phyloP scores from a whole-genome alignment of 2,329 filamentous ascomycete species.

The Penicillium corylophilum region DNA sequence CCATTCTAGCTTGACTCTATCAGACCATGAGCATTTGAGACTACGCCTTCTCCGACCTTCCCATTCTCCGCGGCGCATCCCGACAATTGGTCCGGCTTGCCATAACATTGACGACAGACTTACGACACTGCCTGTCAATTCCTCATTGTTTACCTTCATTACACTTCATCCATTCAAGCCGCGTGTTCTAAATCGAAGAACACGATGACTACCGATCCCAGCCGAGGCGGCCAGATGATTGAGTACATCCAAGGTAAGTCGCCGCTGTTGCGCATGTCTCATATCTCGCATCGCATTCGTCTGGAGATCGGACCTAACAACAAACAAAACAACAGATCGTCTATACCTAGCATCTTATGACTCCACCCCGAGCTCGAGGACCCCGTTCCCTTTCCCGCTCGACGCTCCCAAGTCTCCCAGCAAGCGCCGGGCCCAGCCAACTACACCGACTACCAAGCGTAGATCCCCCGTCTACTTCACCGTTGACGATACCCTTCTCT shows the following conservation, averaged over 20 bases:
- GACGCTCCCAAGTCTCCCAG: constrained; percentile 63
- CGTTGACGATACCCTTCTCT: constrained; percentile 85
- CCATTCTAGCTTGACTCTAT: constrained; percentile 10
- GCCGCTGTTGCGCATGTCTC: constrained; percentile 17
- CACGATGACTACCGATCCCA: constrained; percentile 51
- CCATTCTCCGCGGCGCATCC: constrained; percentile 12
- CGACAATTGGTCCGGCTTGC: constrained; percentile 11
- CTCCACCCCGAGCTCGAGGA: constrained; percentile 74
- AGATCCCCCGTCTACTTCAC: constrained; percentile 86
- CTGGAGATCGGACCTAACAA: constrained; percentile 12
- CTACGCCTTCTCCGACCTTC: constrained; percentile 10
- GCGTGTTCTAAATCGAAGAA: constrained; percentile 6
- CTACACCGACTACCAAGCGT: constrained; percentile 54
- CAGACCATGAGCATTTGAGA: constrained; percentile 33
- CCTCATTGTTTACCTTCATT: constrained; percentile 6
- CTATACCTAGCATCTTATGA: constrained; percentile 93
- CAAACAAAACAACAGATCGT: constrained; percentile 62
- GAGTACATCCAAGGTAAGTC: constrained; percentile 89
- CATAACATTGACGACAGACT: constrained; percentile 1
- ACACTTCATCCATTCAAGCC: constrained; percentile 1
- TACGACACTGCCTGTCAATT: constrained; percentile 4
- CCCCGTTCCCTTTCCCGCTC: constrained; percentile 78
- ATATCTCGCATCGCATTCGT: constrained; percentile 32
- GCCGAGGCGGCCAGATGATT: constrained; percentile 82
- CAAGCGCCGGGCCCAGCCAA: constrained; percentile 66